These are phyloP conservation scores for Andrographis paniculata DNA, from an alignment of 305 asterid species.

Conservation along the genomic window DNA sequence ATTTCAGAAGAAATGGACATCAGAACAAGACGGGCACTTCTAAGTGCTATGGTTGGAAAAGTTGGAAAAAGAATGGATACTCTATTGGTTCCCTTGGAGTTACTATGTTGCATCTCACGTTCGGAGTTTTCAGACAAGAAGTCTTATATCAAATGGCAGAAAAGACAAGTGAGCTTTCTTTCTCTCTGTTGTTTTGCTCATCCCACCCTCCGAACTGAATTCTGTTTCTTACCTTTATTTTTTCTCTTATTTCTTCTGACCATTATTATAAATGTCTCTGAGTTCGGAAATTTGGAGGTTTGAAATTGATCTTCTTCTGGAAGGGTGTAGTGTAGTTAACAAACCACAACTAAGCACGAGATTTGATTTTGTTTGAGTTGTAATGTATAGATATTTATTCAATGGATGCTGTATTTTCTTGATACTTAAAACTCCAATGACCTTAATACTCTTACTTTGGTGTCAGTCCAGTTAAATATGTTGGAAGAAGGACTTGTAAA, in stretches of 20 bases:
- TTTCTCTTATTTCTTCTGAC: slow-evolving; percentile 1
- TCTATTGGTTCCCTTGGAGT: slow-evolving; percentile 81
- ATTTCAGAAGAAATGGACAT: slow-evolving; percentile 88
- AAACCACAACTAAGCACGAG: slow-evolving; percentile 6
- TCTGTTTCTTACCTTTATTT: slow-evolving; percentile 7
- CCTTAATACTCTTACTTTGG: slow-evolving; percentile 31
- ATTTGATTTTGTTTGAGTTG: slow-evolving; percentile 11
- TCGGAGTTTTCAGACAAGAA: slow-evolving; percentile 94
- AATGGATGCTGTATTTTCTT: slow-evolving; percentile 9
- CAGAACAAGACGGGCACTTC: slow-evolving; percentile 86
- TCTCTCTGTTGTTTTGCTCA: slow-evolving; percentile 20
- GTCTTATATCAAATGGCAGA: slow-evolving; percentile 94
- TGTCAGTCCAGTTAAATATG: slow-evolving; percentile 97
- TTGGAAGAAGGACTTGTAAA: slow-evolving; percentile 97
- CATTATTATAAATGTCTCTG: slow-evolving; percentile 8
- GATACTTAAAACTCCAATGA: slow-evolving; percentile 13
- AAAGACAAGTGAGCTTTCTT: slow-evolving; percentile 80
- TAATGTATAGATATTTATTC: slow-evolving; percentile 14
- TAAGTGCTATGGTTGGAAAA: slow-evolving; percentile 93
- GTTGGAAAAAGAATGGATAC: slow-evolving; percentile 97
- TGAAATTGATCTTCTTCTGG: slow-evolving; percentile 12
- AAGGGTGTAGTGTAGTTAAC: slow-evolving; percentile 11
- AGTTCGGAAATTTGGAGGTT: slow-evolving; percentile 3
- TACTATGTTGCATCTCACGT: slow-evolving; percentile 89
- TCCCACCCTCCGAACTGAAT: not conserved